Conservation (phyloP, 768 basidiomycete genomes). For the Podaxis carcinomalis region DNA sequence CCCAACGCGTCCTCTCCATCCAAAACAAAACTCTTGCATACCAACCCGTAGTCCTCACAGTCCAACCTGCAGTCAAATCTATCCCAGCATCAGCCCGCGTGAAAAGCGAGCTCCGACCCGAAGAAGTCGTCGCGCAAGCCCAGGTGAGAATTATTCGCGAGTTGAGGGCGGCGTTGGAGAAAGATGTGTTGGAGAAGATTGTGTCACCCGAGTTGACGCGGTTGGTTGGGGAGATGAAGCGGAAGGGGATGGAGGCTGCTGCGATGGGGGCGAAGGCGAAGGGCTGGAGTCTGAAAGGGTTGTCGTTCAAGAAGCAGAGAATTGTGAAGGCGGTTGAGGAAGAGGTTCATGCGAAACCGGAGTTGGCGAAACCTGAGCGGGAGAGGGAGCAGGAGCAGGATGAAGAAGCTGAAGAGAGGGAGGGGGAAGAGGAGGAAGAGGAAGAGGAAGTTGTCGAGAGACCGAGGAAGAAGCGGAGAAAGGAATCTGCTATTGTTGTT, state of each 20-base stretch:
- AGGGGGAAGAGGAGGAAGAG: conserved; percentile 21
- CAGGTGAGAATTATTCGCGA: conserved; percentile 54
- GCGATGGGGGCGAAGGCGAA: conserved; percentile 17
- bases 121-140: conserved; percentile 51
- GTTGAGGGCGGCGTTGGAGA: conserved; percentile 50
- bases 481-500: conserved; percentile 29
- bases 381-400: conserved; percentile 29
- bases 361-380: conserved; percentile 34
- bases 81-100: conserved; percentile 22
- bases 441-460: conserved; percentile 32
- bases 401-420: conserved; percentile 30
- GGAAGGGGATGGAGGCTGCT: conserved; percentile 20
- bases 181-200: conserved; percentile 61
- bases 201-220: conserved; percentile 50
- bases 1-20: conserved; percentile 57
- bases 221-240: conserved; percentile 50
- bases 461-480: conserved; percentile 58
- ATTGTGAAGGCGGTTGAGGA: conserved; percentile 33
- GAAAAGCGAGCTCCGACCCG: conserved; percentile 33
- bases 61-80: conserved; percentile 35
- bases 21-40: conserved; percentile 29
- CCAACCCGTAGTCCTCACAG: conserved; percentile 53
- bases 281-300: conserved; percentile 39
- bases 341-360: conserved; percentile 36
- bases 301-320: conserved; percentile 46